A percentile compares a stretch with the other conserved stretches of the same genome.
phyloP scores from a whole-genome alignment of 2,329 filamentous ascomycete species.

The Ramularia collo-cygni region DNA sequence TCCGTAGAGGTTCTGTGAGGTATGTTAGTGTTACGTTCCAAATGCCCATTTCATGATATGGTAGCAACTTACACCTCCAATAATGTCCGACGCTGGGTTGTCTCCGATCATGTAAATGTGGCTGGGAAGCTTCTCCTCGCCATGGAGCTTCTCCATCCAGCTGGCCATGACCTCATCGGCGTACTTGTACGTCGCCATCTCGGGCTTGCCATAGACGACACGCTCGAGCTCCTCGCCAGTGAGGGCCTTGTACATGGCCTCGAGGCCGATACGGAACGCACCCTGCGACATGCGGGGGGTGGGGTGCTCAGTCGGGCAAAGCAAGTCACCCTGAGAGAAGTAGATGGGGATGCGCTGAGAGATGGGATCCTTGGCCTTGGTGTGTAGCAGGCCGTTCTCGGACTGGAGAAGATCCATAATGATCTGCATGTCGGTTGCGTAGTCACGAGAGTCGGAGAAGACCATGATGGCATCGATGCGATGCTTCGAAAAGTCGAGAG shows the following conservation, averaged over 20 bases:
- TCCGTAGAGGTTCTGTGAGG: constrained; percentile 59
- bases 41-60: background rate
- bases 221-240: constrained; percentile 66
- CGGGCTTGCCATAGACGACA: constrained; percentile 70
- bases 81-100: constrained; percentile 67
- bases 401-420: constrained; percentile 66
- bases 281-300: constrained; percentile 65
- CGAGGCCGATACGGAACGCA: constrained; percentile 66
- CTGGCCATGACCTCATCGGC: constrained; percentile 64
- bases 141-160: constrained; percentile 72
- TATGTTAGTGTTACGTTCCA: constrained; percentile 1
- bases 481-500: constrained; percentile 63
- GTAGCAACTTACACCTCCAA: constrained; percentile 47
- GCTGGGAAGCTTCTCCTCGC: constrained; percentile 59
- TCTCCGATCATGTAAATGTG: constrained; percentile 74
- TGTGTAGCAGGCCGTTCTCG: constrained; percentile 60
- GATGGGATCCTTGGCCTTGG: constrained; percentile 58
- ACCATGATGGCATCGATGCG: constrained; percentile 70
- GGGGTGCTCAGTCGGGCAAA: constrained; percentile 50
- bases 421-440: constrained; percentile 68
- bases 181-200: constrained; percentile 70
- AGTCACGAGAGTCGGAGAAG: constrained; percentile 67
- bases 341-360: constrained; percentile 65
- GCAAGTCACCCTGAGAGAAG: constrained; percentile 59
- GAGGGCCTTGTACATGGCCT: constrained; percentile 65